Conservation (phyloP, 495 filamentous ascomycete species). For the Parachaetomium inaequale region DNA sequence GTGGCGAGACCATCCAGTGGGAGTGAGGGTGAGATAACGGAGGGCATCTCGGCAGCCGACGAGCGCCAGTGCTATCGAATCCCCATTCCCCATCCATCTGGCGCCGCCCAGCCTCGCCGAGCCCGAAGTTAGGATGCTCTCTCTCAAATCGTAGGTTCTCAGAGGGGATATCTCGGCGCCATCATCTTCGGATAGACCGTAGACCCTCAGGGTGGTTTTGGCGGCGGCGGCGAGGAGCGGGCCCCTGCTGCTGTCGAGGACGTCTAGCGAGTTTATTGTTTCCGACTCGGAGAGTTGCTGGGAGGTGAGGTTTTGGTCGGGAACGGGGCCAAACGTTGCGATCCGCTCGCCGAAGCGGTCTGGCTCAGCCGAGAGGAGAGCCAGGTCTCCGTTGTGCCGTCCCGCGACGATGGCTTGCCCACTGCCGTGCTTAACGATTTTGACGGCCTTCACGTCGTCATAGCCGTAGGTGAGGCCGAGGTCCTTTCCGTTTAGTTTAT, state of each 20-base stretch:
- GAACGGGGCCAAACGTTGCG: constrained; percentile 25
- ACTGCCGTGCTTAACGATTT: constrained; percentile 31
- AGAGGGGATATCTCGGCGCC: constrained; percentile 14
- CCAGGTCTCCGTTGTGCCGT: constrained; percentile 42
- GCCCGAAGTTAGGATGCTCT: neutral
- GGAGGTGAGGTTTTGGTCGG: neutral
- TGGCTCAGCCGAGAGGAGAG: constrained; percentile 37
- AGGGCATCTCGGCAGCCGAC: constrained; percentile 37
- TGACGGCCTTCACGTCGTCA: constrained; percentile 42
- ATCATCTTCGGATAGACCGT: constrained; percentile 25
- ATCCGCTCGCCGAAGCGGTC: constrained; percentile 34
- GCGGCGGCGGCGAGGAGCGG: constrained; percentile 27
- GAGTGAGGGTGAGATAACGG: constrained; percentile 39
- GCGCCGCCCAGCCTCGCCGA: constrained; percentile 28
- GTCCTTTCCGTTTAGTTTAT: constrained; percentile 27
- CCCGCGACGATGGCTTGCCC: constrained; percentile 36
- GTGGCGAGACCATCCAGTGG: constrained; percentile 34
- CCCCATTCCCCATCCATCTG: constrained; percentile 38
- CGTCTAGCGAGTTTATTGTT: constrained; percentile 38
- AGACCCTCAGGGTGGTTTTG: constrained; percentile 33
- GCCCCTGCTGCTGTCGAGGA: constrained; percentile 15
- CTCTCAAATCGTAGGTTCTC: constrained; percentile 22
- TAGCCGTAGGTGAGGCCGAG: constrained; percentile 32
- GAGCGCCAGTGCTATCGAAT: constrained; percentile 37
- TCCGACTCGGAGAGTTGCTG: constrained; percentile 14